phyloP scores from a whole-genome alignment of 768 basidiomycete species.

The Leccinum aurantiacum region DNA sequence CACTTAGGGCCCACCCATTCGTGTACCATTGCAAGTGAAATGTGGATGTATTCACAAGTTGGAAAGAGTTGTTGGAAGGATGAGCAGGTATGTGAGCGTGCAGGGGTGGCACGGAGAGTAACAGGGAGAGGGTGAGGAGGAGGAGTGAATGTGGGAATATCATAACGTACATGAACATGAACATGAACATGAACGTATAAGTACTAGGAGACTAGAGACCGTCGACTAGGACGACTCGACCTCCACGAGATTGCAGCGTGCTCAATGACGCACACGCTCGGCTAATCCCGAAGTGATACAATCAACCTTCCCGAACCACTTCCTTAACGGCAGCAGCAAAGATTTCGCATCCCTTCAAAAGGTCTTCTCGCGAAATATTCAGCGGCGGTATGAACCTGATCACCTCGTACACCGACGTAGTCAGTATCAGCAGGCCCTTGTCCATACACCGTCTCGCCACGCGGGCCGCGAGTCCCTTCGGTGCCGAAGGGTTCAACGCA shows the following conservation, averaged over 20 bases:
- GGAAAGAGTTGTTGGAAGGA: slow-evolving; percentile 64
- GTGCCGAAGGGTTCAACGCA: slow-evolving; percentile 35
- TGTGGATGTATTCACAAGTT: slow-evolving; percentile 38
- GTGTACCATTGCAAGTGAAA: slow-evolving; percentile 63
- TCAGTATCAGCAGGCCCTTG: slow-evolving; percentile 83
- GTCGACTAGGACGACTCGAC: slow-evolving; percentile 11
- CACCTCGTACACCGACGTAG: slow-evolving; percentile 86
- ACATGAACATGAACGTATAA: not conserved
- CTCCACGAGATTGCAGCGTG: slow-evolving; percentile 7
- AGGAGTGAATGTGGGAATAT: not conserved
- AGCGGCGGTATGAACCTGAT: slow-evolving; percentile 92
- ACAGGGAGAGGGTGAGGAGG: slow-evolving; percentile 6
- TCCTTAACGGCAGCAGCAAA: slow-evolving; percentile 72
- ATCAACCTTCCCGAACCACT: slow-evolving; percentile 48
- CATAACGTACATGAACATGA: slow-evolving; percentile 15
- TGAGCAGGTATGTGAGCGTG: slow-evolving; percentile 69
- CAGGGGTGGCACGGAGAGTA: slow-evolving; percentile 12
- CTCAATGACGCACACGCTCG: slow-evolving; percentile 6
- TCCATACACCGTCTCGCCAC: slow-evolving; percentile 81
- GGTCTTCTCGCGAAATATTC: slow-evolving; percentile 73
- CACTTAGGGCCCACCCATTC: slow-evolving; percentile 39
- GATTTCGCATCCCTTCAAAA: slow-evolving; percentile 64
- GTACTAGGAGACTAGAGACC: not conserved
- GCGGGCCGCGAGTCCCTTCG: slow-evolving; percentile 60
- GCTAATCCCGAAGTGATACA: slow-evolving; percentile 6